Base-by-base conservation (phyloP, 345 rosid genomes). In the Clausena lansium region DNA sequence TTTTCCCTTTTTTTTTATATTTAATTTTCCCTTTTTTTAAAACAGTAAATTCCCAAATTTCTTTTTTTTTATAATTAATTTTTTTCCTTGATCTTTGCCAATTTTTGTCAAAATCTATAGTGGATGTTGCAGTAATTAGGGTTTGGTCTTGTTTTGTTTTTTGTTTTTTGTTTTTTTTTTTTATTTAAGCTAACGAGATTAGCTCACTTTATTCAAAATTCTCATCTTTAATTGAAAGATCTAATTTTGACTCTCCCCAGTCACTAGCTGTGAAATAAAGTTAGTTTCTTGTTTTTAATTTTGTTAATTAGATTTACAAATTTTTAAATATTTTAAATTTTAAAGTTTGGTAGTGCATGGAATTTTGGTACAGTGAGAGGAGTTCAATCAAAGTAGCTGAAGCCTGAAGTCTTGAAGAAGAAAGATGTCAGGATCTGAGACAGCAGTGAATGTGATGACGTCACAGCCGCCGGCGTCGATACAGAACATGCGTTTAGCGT, bases 351-450 rank as follows among this genome's bases (percentile, higher is more conserved):
- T 57, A 77, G 47, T 64, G 66, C 7, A 67, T 67, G 85, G 61
- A 77, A 77, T 38, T 77, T 77, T 70, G 58, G 81, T n/a, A 73
- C 38, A 59, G 22, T 54, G 30, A 9, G 32, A 9, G 30, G 6
- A 62, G 36, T 58, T 58, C 25, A 64, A 25, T 58, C 25, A 64
- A 14, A 67, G 71, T n/a, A 54, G 77, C 45, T 17, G 61, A 28
- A 67, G 32, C 25, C 45, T 17, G 61, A 28, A 67, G 32, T 33
- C 50, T 45, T 2, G 52, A 62, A 74, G 69, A 28, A 70, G 32
- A 87, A 28, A 70, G 32, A 87, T 87, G 91, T 83, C 91, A 27
- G 91, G 87, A 84, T 90, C 91, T 19, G 91, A 87, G 77, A 77
- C 91, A 20, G 93, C 88, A 54, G 82, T 89, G 70, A 84, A 75